A percentile compares a stretch with the other conserved stretches of the same genome.
Conservation (phyloP, 2,329 filamentous ascomycete species). For the Colletotrichum limetticola region DNA sequence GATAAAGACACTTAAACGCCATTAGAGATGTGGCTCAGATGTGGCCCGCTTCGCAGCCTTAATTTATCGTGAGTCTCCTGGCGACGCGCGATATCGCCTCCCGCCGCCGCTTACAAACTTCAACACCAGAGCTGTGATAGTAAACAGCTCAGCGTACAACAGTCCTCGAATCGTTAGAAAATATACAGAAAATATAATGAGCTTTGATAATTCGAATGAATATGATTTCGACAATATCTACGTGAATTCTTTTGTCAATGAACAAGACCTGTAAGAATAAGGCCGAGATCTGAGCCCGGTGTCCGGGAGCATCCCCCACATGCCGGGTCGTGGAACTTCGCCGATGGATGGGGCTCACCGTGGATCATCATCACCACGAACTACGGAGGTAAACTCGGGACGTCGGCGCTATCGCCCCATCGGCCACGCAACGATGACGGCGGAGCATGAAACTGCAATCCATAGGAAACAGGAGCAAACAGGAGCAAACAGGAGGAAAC, state of each 20-base stretch:
- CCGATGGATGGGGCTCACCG: constrained; percentile 9
- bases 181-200: background rate
- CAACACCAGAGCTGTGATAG: background rate
- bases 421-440: constrained; percentile 15
- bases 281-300: background rate
- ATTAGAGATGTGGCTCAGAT: background rate
- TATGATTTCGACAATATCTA: background rate
- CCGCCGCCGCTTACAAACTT: background rate
- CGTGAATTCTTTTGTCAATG: fast-evolving
- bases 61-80: constrained; percentile 10
- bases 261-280: background rate
- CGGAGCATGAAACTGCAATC: background rate
- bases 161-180: background rate
- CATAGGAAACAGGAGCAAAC: background rate
- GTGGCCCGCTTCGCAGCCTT: constrained; percentile 10
- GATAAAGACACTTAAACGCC: background rate
- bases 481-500: background rate
- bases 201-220: background rate
- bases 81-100: background rate
- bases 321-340: constrained; percentile 19
- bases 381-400: constrained; percentile 5
- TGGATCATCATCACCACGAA: constrained; percentile 7
- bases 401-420: constrained; percentile 18
- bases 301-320: background rate
- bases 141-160: background rate